A percentile compares a stretch with the other conserved stretches of the same genome.
Conservation (phyloP, 257 asterid species). For the Linaria vulgaris region DNA sequence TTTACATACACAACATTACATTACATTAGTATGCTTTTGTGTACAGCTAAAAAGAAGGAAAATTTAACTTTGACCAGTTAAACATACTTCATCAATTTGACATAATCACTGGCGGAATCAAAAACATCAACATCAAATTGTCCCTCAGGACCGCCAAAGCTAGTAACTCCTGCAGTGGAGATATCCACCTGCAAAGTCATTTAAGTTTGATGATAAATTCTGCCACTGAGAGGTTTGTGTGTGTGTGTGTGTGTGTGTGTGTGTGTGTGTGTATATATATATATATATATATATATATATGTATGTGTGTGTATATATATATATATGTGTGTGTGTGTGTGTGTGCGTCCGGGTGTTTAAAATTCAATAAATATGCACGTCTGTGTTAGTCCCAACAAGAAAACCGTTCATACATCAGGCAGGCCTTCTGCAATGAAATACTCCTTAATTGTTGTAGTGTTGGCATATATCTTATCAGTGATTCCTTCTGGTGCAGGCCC, state of each 20-base stretch:
- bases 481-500: conserved; percentile 99
- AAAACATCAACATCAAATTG: conserved; percentile 90
- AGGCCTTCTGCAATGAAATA: conserved; percentile 88
- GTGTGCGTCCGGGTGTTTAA: too few relatives aligned
- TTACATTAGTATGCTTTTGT: too few relatives aligned
- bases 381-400: background rate
- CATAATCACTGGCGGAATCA: conserved; percentile 87
- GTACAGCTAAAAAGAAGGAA: conserved; percentile 1
- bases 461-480: conserved; percentile 79
- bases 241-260: background rate
- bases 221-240: conserved; percentile 4
- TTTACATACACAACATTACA: conserved; percentile 4
- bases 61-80: conserved; percentile 13
- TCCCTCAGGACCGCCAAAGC: conserved; percentile 85
- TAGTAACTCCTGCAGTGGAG: conserved; percentile 56
- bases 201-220: conserved; percentile 20
- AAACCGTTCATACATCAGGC: conserved; percentile 70
- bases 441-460: conserved; percentile 87
- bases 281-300: background rate
- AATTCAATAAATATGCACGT: background rate
- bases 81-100: conserved; percentile 92
- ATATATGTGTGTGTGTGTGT: background rate
- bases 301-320: background rate
- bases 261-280: background rate
- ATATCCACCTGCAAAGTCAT: conserved; percentile 71